These are phyloP conservation scores for Phialemoniopsis sp. DNA, from an alignment of 2,329 filamentous ascomycete genomes.

Conservation along the genomic window DNA sequence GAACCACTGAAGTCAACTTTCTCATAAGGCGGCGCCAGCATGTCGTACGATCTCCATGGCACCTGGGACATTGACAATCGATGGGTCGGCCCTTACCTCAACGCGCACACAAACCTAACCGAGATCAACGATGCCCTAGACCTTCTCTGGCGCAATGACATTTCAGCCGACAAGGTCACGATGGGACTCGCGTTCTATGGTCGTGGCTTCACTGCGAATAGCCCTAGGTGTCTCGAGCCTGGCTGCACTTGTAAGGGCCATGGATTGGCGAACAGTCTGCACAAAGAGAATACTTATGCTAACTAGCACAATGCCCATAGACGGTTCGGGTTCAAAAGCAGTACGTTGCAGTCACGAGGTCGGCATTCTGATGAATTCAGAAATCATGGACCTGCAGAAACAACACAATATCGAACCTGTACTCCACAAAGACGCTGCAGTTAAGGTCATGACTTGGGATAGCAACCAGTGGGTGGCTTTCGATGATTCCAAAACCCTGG, in stretches of 20 bases:
- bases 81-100: conserved; percentile 20
- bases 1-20: background rate
- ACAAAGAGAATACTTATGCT: no score
- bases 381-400: conserved; percentile 16
- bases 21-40: background rate
- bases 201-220: conserved; percentile 1
- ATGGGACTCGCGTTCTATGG: conserved; percentile 41
- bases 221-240: no score
- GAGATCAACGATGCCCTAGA: conserved; percentile 34
- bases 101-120: conserved; percentile 38
- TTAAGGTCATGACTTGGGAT: conserved; percentile 19
- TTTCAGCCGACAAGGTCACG: conserved; percentile 33
- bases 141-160: conserved; percentile 39
- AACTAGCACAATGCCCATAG: no score
- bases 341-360: background rate
- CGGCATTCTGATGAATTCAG: conserved; percentile 16
- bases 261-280: no score
- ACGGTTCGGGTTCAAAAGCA: no score
- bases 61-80: conserved; percentile 23
- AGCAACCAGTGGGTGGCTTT: conserved; percentile 24
- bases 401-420: conserved; percentile 1
- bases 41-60: conserved; percentile 32
- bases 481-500: conserved; percentile 21
- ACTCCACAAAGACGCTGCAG: conserved; percentile 16
- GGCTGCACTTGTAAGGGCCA: no score